Percentiles rank a stretch among this genome's conserved stretches.
These are phyloP conservation scores for Triticum aestivum DNA, from an alignment of 176 grass and related monocot species.

Conservation along the genomic window IWGSC_CS_RefSeq_v2.1 NC_057804.1:526107995-526108494, in stretches of 20 bases:
- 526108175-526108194: no score
- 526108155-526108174: no score
- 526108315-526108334: background rate
- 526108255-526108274: background rate
- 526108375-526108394: background rate
- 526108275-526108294: background rate
- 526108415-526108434: background rate
- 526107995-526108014: background rate
- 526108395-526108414: background rate
- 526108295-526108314: background rate
- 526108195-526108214: conserved; percentile 1
- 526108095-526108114: no score
- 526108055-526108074: background rate
- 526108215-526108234: background rate
- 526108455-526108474: background rate
- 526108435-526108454: background rate
- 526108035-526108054: background rate
- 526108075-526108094: no score
- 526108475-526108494: background rate
- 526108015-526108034: background rate
- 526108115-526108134: no score
- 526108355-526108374: background rate
- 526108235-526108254: background rate
- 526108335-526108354: background rate
- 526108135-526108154: no score